These are phyloP conservation scores for Pterocarpus macrocarpus DNA, from an alignment of 306 rosid species.

Conservation along the genomic window DNA sequence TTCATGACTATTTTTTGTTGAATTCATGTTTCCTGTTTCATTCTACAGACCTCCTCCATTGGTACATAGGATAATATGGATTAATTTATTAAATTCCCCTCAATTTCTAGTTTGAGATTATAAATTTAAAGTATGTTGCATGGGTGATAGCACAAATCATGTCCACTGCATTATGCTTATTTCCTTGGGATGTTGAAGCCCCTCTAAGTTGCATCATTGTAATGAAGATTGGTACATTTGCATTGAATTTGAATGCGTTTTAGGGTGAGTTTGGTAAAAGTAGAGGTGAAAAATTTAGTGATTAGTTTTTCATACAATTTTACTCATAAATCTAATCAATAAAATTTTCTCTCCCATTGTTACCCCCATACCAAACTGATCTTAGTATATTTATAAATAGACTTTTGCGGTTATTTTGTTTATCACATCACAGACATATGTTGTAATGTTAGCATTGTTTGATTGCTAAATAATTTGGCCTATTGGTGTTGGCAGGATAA, in stretches of 20 bases:
- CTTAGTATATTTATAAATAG: not conserved
- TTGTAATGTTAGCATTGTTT: not conserved
- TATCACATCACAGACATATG: not conserved
- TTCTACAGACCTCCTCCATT: not conserved
- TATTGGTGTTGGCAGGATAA: constrained; percentile 70
- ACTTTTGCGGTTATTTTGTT: not conserved
- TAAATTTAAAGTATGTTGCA: not conserved
- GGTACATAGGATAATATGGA: not conserved
- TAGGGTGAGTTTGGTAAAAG: not conserved
- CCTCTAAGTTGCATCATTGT: constrained; percentile 7
- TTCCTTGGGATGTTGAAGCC: not conserved
- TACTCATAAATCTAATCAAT: too few relatives aligned
- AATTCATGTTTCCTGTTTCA: not conserved
- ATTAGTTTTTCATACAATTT: too few relatives aligned
- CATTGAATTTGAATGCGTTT: not conserved
- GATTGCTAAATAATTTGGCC: constrained; percentile 16
- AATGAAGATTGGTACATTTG: not conserved
- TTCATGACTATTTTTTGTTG: constrained; percentile 8
- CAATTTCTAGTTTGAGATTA: not conserved
- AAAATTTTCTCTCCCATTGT: too few relatives aligned
- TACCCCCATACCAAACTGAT: too few relatives aligned
- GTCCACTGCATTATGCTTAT: not conserved
- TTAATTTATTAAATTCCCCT: not conserved
- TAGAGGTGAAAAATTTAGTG: too few relatives aligned
- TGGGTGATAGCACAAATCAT: not conserved